These are phyloP conservation scores for Leptographium radiaticola DNA, from an alignment of 2,329 filamentous ascomycete genomes.

Conservation along the genomic window DNA sequence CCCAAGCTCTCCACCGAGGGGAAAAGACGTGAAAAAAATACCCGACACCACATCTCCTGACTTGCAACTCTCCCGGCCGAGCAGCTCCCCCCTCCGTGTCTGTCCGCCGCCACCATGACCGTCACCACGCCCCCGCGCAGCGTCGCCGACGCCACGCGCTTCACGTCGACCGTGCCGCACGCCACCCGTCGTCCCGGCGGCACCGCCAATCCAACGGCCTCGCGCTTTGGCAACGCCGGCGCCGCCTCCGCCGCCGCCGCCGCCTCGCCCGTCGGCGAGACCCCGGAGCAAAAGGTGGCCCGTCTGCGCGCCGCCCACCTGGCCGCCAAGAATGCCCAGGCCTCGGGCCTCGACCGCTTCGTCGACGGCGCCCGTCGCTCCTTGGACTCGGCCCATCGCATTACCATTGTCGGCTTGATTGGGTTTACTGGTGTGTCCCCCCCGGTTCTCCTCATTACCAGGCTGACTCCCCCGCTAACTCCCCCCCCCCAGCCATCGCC, in stretches of 20 bases:
- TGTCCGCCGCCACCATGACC: constrained; percentile 7
- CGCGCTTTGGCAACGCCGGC: constrained; percentile 12
- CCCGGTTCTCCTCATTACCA: neutral
- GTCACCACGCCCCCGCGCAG: constrained; percentile 36
- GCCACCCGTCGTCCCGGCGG: constrained; percentile 45
- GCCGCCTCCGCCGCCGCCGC: neutral
- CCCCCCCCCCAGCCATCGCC: constrained; percentile 42
- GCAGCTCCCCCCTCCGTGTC: no score
- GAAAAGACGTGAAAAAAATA: no score
- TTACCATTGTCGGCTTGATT: constrained; percentile 40
- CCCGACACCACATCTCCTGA: no score
- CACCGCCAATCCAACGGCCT: constrained; percentile 3
- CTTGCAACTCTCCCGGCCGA: no score
- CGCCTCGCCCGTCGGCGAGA: constrained; percentile 31
- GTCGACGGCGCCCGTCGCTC: constrained; percentile 34
- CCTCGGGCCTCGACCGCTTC: constrained; percentile 38
- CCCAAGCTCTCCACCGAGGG: no score
- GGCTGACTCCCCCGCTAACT: neutral
- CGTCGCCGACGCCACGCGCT: constrained; percentile 69
- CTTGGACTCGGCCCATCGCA: constrained; percentile 42
- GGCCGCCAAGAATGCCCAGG: constrained; percentile 47
- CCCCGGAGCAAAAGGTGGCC: constrained; percentile 55
- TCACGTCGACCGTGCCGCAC: constrained; percentile 57
- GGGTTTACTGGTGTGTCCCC: constrained; percentile 38
- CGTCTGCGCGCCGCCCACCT: constrained; percentile 55